These are phyloP conservation scores for Trichophyton rubrum DNA, from an alignment of 2,329 filamentous ascomycete genomes.

Conservation along the genomic window DNA sequence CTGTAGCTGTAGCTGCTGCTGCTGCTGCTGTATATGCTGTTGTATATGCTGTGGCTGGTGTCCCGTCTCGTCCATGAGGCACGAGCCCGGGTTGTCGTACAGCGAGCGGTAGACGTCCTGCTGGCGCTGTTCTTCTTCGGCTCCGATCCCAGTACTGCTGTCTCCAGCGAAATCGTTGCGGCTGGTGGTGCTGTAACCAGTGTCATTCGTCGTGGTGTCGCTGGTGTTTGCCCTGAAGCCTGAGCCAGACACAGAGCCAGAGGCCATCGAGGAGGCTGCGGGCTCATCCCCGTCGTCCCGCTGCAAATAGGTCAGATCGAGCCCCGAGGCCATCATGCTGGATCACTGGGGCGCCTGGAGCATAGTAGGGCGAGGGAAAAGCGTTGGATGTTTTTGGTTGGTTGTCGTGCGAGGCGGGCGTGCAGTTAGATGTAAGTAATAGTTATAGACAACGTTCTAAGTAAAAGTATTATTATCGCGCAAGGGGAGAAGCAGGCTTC, in stretches of 20 bases:
- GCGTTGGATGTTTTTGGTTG: not conserved
- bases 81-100: not conserved
- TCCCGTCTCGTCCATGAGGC: not conserved
- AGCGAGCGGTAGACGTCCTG: slow-evolving; percentile 1
- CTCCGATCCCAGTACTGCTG: not conserved
- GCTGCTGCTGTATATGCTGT: not conserved
- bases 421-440: no score
- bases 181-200: slow-evolving; percentile 1
- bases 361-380: not conserved
- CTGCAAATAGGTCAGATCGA: slow-evolving; percentile 1
- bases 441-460: no score
- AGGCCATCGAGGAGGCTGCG: not conserved
- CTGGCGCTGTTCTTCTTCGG: slow-evolving; percentile 3
- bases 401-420: no score
- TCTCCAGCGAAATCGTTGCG: slow-evolving; percentile 1
- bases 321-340: slow-evolving; percentile 2
- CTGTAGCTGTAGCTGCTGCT: not conserved
- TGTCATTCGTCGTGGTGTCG: not conserved
- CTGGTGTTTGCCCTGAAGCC: slow-evolving; percentile 3
- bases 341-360: not conserved
- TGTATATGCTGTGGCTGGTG: not conserved
- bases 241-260: not conserved
- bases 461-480: no score
- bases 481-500: no score
- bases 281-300: slow-evolving; percentile 1